Percentiles rank a stretch among this genome's conserved stretches.
Evolutionary conservation across 768 basidiomycete species (phyloP).

Genomic region (Rhodotorula babjevae): DNA sequence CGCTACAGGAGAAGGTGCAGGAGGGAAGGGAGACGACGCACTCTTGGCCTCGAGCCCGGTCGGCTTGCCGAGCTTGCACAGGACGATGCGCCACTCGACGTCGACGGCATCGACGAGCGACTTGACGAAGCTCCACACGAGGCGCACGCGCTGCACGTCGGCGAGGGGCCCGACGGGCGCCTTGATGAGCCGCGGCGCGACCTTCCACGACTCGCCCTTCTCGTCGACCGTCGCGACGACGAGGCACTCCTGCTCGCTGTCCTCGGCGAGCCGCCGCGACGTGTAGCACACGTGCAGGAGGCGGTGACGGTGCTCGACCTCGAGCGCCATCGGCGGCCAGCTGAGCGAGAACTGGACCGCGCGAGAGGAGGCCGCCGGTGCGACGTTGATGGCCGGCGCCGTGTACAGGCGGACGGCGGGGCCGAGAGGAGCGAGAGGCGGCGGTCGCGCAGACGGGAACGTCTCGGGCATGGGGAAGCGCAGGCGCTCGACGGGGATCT

Average conservation of each 20-base stretch:
- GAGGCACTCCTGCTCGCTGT: slow-evolving; percentile 24
- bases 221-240: slow-evolving; percentile 26
- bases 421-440: slow-evolving; percentile 1
- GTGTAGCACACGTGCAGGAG: slow-evolving; percentile 34
- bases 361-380: background rate
- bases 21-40: background rate
- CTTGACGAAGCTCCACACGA: slow-evolving; percentile 18
- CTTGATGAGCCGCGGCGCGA: slow-evolving; percentile 20
- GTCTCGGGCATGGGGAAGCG: slow-evolving; percentile 31
- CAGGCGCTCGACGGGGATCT: slow-evolving; percentile 18
- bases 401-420: slow-evolving; percentile 19
- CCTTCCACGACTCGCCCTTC: slow-evolving; percentile 33
- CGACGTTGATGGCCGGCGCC: slow-evolving; percentile 27
- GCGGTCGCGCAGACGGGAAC: slow-evolving; percentile 16
- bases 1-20: rapidly evolving
- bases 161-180: background rate
- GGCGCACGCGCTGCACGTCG: slow-evolving; percentile 20
- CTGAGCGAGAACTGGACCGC: slow-evolving; percentile 26
- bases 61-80: slow-evolving; percentile 25
- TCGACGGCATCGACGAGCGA: slow-evolving; percentile 17
- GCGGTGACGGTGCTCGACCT: slow-evolving; percentile 32
- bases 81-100: slow-evolving; percentile 35
- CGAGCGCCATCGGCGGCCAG: slow-evolving; percentile 29
- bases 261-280: background rate
- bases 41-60: slow-evolving; percentile 22